Conservation (phyloP, 1,139 yeast genomes). For the Suhomyces chickasaworum region DNA sequence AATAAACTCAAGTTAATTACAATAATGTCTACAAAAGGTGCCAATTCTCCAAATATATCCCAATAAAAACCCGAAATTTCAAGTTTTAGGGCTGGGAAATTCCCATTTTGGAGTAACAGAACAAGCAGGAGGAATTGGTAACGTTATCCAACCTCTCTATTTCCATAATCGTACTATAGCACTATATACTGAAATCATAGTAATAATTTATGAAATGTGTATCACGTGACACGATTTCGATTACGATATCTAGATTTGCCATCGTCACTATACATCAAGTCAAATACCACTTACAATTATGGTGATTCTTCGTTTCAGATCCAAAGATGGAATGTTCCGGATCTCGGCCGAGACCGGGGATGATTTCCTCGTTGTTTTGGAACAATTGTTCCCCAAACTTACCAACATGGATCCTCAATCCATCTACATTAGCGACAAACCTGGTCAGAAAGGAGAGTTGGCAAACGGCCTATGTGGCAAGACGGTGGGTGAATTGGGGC, state of each 20-base stretch:
- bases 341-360: conserved; percentile 52
- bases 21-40: too few relatives aligned
- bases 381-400: conserved; percentile 42
- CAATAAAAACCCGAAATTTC: too few relatives aligned
- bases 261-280: neutral
- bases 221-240: neutral
- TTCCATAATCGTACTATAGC: too few relatives aligned
- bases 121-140: too few relatives aligned
- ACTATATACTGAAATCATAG: too few relatives aligned
- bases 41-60: too few relatives aligned
- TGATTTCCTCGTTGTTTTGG: conserved; percentile 52
- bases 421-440: conserved; percentile 46
- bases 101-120: too few relatives aligned
- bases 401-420: conserved; percentile 34
- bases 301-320: conserved; percentile 65
- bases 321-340: conserved; percentile 82
- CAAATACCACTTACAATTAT: neutral
- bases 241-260: conserved; percentile 3
- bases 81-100: too few relatives aligned
- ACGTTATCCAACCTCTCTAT: too few relatives aligned
- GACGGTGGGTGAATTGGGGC: conserved; percentile 55
- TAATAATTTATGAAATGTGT: too few relatives aligned
- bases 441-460: conserved; percentile 50
- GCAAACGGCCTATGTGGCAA: conserved; percentile 46
- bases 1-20: too few relatives aligned